These are phyloP conservation scores for Russula olivacea DNA, from an alignment of 768 basidiomycete genomes.

Conservation along the genomic window DNA sequence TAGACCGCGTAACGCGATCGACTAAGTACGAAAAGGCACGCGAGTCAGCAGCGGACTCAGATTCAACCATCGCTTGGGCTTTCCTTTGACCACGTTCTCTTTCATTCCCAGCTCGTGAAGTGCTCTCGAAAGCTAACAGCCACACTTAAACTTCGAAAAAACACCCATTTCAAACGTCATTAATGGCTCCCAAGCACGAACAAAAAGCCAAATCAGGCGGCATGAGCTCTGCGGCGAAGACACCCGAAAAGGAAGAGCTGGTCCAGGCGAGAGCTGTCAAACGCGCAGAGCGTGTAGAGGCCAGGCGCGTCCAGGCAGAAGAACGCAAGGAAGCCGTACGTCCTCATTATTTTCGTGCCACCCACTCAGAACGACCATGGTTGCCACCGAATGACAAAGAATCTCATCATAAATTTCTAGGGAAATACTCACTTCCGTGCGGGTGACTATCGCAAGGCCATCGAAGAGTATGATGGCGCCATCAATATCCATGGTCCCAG, in stretches of 20 bases:
- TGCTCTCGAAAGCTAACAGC: background rate
- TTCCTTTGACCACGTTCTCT: background rate
- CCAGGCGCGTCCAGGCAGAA: constrained; percentile 1
- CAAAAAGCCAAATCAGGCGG: background rate
- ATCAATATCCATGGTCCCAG: constrained; percentile 36
- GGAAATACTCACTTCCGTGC: constrained; percentile 41
- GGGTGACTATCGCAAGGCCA: constrained; percentile 36
- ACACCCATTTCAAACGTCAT: background rate
- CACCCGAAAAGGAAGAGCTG: background rate
- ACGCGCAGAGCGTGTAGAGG: background rate
- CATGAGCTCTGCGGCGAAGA: background rate
- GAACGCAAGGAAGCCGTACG: constrained; percentile 6
- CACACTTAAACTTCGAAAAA: background rate
- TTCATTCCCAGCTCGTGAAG: background rate
- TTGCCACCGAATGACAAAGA: background rate
- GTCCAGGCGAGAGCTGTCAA: background rate
- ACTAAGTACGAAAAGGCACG: background rate
- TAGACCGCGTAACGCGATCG: background rate
- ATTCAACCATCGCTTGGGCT: background rate
- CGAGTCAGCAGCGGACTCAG: background rate
- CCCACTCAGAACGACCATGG: background rate
- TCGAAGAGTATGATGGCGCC: constrained; percentile 39
- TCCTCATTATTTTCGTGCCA: background rate
- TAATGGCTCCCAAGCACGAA: background rate
- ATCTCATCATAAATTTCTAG: constrained; percentile 28